Evolutionary conservation across 2,329 filamentous ascomycete species (phyloP).

Genomic region (Pezizomycotina sp.): DNA sequence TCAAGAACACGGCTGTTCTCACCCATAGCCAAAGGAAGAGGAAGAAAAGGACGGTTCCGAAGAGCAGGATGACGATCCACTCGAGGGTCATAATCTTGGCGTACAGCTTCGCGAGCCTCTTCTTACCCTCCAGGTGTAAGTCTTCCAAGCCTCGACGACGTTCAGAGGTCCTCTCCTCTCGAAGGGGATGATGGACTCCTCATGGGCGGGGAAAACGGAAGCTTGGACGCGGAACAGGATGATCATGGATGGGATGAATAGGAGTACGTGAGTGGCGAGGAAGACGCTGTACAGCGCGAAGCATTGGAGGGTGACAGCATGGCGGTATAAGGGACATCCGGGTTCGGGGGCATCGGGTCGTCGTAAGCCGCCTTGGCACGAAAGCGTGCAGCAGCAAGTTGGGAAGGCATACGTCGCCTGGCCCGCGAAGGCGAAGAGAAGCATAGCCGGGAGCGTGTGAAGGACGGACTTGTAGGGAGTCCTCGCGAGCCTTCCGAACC

Average conservation of each 20-base stretch:
- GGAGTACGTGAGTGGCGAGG: constrained; percentile 39
- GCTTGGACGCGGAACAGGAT: constrained; percentile 71
- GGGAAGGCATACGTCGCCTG: constrained; percentile 30
- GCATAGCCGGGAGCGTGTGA: constrained; percentile 49
- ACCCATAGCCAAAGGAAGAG: constrained; percentile 19
- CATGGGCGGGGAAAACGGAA: constrained; percentile 62
- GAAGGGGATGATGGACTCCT: constrained; percentile 75
- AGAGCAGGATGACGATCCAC: constrained; percentile 12
- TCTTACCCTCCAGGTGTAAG: constrained; percentile 15
- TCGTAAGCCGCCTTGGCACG: constrained; percentile 21
- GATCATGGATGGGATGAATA: constrained; percentile 60
- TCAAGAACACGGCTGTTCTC: constrained; percentile 14
- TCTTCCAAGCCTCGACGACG: constrained; percentile 17
- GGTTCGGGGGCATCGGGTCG: constrained; percentile 27
- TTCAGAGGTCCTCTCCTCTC: constrained; percentile 48
- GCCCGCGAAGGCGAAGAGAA: constrained; percentile 40
- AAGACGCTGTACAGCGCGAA: constrained; percentile 34
- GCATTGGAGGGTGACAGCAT: constrained; percentile 22
- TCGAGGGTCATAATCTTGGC: constrained; percentile 15
- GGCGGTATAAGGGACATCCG: constrained; percentile 31
- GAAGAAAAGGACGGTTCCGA: constrained; percentile 15
- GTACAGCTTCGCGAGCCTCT: constrained; percentile 16
- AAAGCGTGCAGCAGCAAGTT: constrained; percentile 17
- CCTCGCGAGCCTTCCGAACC: constrained; percentile 53
- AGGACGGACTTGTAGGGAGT: constrained; percentile 48